Percentiles rank a stretch among this genome's conserved stretches.
These are phyloP conservation scores for Sphenostylis stenocarpa DNA, from an alignment of 306 rosid species.

Conservation along the genomic window DNA sequence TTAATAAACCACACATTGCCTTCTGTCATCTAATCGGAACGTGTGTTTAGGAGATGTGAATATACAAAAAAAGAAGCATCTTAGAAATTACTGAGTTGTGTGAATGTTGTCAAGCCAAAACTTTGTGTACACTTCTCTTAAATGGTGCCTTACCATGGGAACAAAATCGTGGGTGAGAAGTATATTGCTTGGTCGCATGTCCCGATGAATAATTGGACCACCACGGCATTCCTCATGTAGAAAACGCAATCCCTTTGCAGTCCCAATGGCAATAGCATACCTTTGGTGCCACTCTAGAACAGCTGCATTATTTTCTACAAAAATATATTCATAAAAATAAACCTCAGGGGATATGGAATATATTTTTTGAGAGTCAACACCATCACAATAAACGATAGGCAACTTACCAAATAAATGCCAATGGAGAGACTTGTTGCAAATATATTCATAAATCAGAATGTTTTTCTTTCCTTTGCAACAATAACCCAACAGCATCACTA, in stretches of 20 bases:
- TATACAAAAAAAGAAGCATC: not conserved
- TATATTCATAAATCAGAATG: constrained; percentile 80
- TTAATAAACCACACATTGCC: constrained; percentile 5
- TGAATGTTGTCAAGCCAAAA: not conserved
- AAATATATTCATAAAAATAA: not conserved
- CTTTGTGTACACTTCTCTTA: not conserved
- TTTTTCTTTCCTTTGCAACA: constrained; percentile 76
- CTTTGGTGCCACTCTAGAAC: constrained; percentile 83
- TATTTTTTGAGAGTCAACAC: not conserved
- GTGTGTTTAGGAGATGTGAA: not conserved
- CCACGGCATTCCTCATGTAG: constrained; percentile 92
- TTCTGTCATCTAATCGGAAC: not conserved
- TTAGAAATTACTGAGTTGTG: not conserved
- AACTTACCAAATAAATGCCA: constrained; percentile 85
- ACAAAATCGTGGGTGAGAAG: constrained; percentile 83
- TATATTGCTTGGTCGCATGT: constrained; percentile 84
- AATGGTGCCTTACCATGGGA: constrained; percentile 64
- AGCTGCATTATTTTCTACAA: constrained; percentile 47
- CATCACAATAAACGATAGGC: not conserved
- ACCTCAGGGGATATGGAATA: not conserved
- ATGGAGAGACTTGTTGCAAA: constrained; percentile 78
- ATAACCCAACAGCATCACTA: constrained; percentile 85
- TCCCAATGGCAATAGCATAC: constrained; percentile 80
- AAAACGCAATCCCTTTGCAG: constrained; percentile 87
- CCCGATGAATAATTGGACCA: constrained; percentile 85